Percentiles rank a stretch among this genome's conserved stretches.
Evolutionary conservation across 2,329 filamentous ascomycete species (phyloP).

Genomic region (Pseudogymnoascus pannorum): DNA sequence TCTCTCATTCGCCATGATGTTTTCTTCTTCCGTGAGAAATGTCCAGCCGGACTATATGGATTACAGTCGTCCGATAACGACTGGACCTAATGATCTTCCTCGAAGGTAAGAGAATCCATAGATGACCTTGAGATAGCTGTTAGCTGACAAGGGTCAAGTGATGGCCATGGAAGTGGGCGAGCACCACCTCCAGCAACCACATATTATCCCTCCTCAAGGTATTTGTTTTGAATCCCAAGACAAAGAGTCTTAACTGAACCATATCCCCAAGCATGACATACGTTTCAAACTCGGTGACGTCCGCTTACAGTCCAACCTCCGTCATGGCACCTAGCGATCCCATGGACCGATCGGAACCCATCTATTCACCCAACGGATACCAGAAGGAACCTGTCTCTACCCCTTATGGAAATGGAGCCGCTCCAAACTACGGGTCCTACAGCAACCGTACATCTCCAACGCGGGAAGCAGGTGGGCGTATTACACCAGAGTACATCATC

Average conservation of each 20-base stretch:
- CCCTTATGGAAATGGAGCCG: constrained; percentile 24
- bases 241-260: constrained; percentile 22
- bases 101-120: constrained; percentile 26
- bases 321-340: constrained; percentile 19
- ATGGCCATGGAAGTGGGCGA: constrained; percentile 21
- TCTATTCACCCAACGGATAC: constrained; percentile 27
- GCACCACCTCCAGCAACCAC: constrained; percentile 17
- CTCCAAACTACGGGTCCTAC: constrained; percentile 25
- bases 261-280: constrained; percentile 24
- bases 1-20: constrained; percentile 8
- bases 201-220: constrained; percentile 28
- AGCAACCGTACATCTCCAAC: constrained; percentile 21
- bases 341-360: constrained; percentile 22
- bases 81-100: constrained; percentile 21
- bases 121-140: constrained; percentile 10
- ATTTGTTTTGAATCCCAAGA: constrained; percentile 18
- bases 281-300: constrained; percentile 19
- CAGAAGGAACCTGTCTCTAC: constrained; percentile 23
- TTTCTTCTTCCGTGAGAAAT: constrained; percentile 18
- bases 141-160: constrained; percentile 24
- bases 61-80: constrained; percentile 18
- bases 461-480: constrained; percentile 28
- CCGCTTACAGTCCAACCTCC: constrained; percentile 22
- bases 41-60: constrained; percentile 28
- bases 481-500: constrained; percentile 29